A percentile compares a stretch with the other conserved stretches of the same genome.
Evolutionary conservation across 352 stramenopile genomes (phyloP).

Genomic region (Thraustochytrium sp.): DNA sequence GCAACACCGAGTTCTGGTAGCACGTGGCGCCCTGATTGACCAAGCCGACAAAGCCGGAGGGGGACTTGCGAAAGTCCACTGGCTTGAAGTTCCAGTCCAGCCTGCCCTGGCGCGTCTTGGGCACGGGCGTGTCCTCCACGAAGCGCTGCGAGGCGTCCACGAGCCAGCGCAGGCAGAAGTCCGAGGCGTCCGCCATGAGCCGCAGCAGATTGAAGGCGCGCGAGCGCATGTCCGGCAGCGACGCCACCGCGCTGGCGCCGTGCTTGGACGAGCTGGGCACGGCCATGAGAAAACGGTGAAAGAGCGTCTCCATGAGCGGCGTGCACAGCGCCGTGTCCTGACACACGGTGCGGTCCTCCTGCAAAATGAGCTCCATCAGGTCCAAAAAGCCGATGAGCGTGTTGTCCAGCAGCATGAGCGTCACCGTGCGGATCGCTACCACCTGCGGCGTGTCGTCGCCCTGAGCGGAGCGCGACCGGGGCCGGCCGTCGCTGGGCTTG

Average conservation of each 20-base stretch:
- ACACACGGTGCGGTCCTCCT: background rate
- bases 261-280: slow-evolving; percentile 22
- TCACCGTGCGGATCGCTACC: background rate
- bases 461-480: background rate
- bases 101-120: background rate
- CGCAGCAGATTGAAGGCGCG: background rate
- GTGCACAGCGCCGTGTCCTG: background rate
- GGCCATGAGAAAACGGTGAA: slow-evolving; percentile 29
- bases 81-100: slow-evolving; percentile 41
- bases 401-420: slow-evolving; percentile 15
- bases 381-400: slow-evolving; percentile 34
- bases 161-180: background rate
- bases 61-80: slow-evolving; percentile 13
- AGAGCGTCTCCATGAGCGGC: background rate
- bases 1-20: slow-evolving; percentile 35
- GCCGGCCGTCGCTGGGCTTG: background rate
- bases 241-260: slow-evolving; percentile 12
- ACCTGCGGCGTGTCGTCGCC: slow-evolving; percentile 6
- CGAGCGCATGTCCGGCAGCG: background rate
- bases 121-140: slow-evolving; percentile 6
- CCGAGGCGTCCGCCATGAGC: background rate
- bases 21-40: slow-evolving; percentile 48
- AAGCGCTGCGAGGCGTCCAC: background rate
- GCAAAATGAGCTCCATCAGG: slow-evolving; percentile 33
- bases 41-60: slow-evolving; percentile 44